Percentiles rank a stretch among this genome's conserved stretches.
Evolutionary conservation across 371 early-diverging fungal species (phyloP).

Genomic region (Rhizopus delemar): DNA sequence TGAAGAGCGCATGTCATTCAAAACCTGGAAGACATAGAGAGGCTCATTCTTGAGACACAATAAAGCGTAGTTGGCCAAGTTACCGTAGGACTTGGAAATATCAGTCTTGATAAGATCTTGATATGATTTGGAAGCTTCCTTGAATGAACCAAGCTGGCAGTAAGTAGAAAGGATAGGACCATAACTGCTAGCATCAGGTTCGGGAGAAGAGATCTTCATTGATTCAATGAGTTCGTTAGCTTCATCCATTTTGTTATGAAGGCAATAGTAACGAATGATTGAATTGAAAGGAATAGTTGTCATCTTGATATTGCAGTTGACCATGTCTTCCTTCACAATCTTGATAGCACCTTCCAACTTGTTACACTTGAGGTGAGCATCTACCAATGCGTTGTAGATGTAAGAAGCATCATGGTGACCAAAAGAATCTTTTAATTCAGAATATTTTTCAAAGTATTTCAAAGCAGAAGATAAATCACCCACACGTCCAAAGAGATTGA

Average conservation of each 20-base stretch:
- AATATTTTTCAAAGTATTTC: conserved; percentile 39
- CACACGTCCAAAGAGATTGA: conserved; percentile 51
- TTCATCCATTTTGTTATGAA: conserved; percentile 25
- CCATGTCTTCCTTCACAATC: conserved; percentile 46
- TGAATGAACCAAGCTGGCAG: conserved; percentile 30
- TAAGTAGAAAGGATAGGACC: conserved; percentile 52
- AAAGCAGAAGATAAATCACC: conserved; percentile 44
- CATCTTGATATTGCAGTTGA: conserved; percentile 31
- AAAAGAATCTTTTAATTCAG: conserved; percentile 19
- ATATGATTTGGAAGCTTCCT: conserved; percentile 36
- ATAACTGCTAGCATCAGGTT: conserved; percentile 48
- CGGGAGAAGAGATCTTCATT: conserved; percentile 28
- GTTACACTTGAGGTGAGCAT: conserved; percentile 47
- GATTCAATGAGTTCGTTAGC: conserved; percentile 37
- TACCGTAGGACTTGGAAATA: conserved; percentile 49
- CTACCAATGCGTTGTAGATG: conserved; percentile 54
- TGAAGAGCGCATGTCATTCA: conserved; percentile 40
- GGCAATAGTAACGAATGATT: conserved; percentile 50
- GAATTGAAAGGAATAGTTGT: conserved; percentile 51
- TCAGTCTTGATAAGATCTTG: conserved; percentile 35
- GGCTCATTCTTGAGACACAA: conserved; percentile 36
- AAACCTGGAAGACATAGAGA: conserved; percentile 27
- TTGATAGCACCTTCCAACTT: conserved; percentile 41
- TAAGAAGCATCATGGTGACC: conserved; percentile 47
- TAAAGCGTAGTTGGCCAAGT: conserved; percentile 49